These are phyloP conservation scores for Deinandra increscens DNA, from an alignment of 129 eudicot species.

Conservation along the genomic window DNA sequence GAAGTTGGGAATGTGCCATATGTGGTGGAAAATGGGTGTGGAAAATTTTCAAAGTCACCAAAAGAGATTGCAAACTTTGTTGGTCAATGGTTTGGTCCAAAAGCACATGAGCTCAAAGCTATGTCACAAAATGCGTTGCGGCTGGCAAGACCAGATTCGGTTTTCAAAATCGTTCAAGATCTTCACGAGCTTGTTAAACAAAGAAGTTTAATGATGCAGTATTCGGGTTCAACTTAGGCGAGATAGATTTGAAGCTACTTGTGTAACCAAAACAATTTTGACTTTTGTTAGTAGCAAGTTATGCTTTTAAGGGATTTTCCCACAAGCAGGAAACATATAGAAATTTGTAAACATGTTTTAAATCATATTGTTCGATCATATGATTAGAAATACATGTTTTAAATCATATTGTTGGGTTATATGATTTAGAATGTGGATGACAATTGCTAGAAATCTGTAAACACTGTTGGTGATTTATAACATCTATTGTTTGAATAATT, in stretches of 20 bases:
- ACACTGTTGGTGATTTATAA: slow-evolving; percentile 19
- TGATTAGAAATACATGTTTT: slow-evolving; percentile 21
- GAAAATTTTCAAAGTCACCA: slow-evolving; percentile 89
- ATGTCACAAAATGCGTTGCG: slow-evolving; percentile 85
- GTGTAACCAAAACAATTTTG: slow-evolving; percentile 36
- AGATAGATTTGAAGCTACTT: slow-evolving; percentile 25
- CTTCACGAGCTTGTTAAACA: slow-evolving; percentile 87
- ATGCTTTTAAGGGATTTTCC: slow-evolving; percentile 12
- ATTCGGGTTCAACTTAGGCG: slow-evolving; percentile 31
- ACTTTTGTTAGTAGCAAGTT: slow-evolving; percentile 33
- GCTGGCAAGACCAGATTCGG: slow-evolving; percentile 86
- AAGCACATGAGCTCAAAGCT: slow-evolving; percentile 61
- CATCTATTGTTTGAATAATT: slow-evolving; percentile 1
- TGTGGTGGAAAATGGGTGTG: slow-evolving; percentile 92
- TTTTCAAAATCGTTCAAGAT: slow-evolving; percentile 93
- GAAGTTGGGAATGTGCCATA: slow-evolving; percentile 99
- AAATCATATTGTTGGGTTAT: slow-evolving; percentile 14
- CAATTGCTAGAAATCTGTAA: slow-evolving; percentile 5
- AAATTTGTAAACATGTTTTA: slow-evolving; percentile 22
- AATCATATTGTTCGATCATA: too few species aligned
- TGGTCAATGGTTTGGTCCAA: slow-evolving; percentile 92
- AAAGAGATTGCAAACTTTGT: slow-evolving; percentile 81
- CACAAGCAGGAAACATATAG: slow-evolving; percentile 13
- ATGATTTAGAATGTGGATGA: slow-evolving; percentile 17
- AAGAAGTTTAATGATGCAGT: slow-evolving; percentile 49